Base-by-base conservation (phyloP, 495 filamentous ascomycete genomes). In the Penicillium waksmanii region DNA sequence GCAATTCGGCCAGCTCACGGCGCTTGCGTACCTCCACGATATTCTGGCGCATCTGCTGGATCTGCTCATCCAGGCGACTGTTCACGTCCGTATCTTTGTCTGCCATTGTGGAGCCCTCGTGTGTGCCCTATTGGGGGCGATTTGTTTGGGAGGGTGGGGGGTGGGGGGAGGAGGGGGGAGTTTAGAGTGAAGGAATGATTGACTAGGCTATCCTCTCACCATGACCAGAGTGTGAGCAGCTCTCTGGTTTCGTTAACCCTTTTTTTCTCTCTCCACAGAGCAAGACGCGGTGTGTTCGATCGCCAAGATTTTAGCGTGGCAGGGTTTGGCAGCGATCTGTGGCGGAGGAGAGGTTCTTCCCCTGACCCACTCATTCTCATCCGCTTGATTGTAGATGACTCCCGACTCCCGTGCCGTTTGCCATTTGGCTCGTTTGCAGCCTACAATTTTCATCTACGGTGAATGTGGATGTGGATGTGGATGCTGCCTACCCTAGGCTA, bases 1-100 rank as follows among this genome's bases (percentile, higher is more conserved):
- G 31, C 3, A 57, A n/a, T 23, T 57, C 18, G 36, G 51, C 8
- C 5, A 50, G 12, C 34, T 57, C 15, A 12, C 55, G 55, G n/a
- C 19, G 33, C 33, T 57, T 42, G 5, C 33, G 44, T 12, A 57
- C 4, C 11, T 15, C 46, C 15, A 5, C 18, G 8, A 57, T 9
- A 4, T 51, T 47, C 7, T 9, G 27, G 18, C 46, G 31, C 31
- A 57, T 18, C 15, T 12, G 21, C 2, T 18, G 23, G 42, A 56
- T 35, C 27, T 57, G 44, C 31, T 21, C 34, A 42, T 44, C 53
- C n/a, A 42, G 53, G 19, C 11, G 11, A 19, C 3, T 27, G 23
- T 48, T 8, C 7, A 27, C 1, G 27, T 4, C 3, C 27, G 8
- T 31, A 5, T 31, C 25, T 21, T 21, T 21, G 44, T 43, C 42